A percentile compares a stretch with the other conserved stretches of the same genome.
These are phyloP conservation scores for Geotrichum australiense DNA, from an alignment of 1,139 yeast species.

Conservation along the genomic window DNA sequence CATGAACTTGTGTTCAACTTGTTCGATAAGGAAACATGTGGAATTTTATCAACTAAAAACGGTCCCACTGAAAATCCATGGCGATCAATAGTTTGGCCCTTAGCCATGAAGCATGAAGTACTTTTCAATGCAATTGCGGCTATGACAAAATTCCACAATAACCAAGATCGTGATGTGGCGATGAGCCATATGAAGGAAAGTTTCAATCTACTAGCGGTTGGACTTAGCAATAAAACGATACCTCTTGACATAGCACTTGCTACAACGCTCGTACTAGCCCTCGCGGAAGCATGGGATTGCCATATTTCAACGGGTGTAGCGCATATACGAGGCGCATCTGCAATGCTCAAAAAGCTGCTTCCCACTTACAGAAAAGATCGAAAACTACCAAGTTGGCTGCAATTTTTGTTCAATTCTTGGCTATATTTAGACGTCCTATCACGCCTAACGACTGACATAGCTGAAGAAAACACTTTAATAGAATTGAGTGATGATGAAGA, in stretches of 20 bases:
- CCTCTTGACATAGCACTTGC: conserved; percentile 64
- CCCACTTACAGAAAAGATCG: conserved; percentile 18
- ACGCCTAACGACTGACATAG: conserved; percentile 50
- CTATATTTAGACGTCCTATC: conserved; percentile 60
- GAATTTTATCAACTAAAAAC: conserved; percentile 55
- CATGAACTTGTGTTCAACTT: conserved; percentile 32
- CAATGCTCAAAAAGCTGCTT: conserved; percentile 41
- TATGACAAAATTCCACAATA: conserved; percentile 58
- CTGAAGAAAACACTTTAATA: conserved; percentile 32
- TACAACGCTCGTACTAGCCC: conserved; percentile 55
- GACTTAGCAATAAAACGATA: conserved; percentile 42
- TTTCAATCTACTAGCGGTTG: conserved; percentile 52
- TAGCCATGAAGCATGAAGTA: conserved; percentile 48
- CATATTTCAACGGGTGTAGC: conserved; percentile 61
- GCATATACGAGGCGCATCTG: conserved; percentile 59
- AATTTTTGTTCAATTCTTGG: conserved; percentile 56
- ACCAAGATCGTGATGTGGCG: conserved; percentile 46
- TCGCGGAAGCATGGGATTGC: conserved; percentile 64
- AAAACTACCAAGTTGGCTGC: conserved; percentile 34
- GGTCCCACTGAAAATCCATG: conserved; percentile 64
- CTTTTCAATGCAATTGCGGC: conserved; percentile 57
- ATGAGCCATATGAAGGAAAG: conserved; percentile 54
- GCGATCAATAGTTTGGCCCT: conserved; percentile 52
- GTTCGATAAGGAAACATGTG: conserved; percentile 44
- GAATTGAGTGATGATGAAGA: conserved; percentile 24